phyloP scores from a whole-genome alignment of 1,284 basidiomycete genomes.

The Anthracocystis panici-leucophaei region DNA sequence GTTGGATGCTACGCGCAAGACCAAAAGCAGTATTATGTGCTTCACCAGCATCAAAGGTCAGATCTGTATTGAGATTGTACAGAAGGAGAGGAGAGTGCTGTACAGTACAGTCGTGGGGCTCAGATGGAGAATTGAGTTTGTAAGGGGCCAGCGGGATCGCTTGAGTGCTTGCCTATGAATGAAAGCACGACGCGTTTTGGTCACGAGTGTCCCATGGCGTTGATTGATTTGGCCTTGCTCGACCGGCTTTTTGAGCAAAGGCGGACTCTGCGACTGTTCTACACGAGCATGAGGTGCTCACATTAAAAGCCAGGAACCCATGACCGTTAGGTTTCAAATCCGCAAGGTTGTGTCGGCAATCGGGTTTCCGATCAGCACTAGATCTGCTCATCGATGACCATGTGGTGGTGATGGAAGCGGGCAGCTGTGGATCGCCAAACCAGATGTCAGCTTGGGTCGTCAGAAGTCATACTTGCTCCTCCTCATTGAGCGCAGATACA shows the following conservation, averaged over 20 bases:
- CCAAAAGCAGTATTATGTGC: too few species aligned
- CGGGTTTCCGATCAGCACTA: too few species aligned
- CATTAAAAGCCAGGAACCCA: slow-evolving; percentile 3
- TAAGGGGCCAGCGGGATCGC: slow-evolving; percentile 1
- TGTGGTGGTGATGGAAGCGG: too few species aligned
- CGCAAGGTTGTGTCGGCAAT: neutral
- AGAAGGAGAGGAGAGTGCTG: too few species aligned
- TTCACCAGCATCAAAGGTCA: neutral
- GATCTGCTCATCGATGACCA: too few species aligned
- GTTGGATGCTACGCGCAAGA: neutral
- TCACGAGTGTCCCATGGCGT: slow-evolving; percentile 2
- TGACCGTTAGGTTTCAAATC: neutral
- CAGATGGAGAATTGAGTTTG: neutral
- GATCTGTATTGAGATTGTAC: neutral
- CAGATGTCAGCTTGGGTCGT: too few species aligned
- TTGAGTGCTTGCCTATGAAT: neutral
- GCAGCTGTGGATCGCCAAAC: too few species aligned
- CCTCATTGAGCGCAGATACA: too few species aligned
- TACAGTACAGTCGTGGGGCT: too few species aligned
- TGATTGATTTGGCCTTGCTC: neutral
- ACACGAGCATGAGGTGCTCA: neutral
- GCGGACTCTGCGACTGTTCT: too few species aligned
- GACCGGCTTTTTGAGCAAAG: neutral
- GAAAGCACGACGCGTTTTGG: slow-evolving; percentile 2
- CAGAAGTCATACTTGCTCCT: too few species aligned